These are phyloP conservation scores for Globisporangium splendens DNA, from an alignment of 352 stramenopile species.

Conservation along the genomic window DNA sequence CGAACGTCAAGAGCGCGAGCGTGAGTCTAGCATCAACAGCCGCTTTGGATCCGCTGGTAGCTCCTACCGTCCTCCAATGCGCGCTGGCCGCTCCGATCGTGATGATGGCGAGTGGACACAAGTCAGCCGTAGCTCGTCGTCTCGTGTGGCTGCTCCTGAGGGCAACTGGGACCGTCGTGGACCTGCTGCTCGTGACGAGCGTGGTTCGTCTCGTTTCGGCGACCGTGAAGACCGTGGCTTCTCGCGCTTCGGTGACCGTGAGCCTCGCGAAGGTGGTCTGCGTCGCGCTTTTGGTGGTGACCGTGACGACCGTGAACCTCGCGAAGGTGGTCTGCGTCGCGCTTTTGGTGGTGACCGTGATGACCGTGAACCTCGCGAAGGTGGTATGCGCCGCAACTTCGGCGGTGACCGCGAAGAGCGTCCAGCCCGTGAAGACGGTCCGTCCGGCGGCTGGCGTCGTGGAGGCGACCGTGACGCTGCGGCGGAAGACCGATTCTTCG, in stretches of 20 bases:
- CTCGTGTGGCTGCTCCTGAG: constrained; percentile 38
- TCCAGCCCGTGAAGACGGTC: constrained; percentile 16
- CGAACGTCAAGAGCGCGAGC: constrained; percentile 33
- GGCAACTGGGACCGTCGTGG: constrained; percentile 57
- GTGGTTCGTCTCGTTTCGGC: constrained; percentile 4
- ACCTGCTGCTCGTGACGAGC: constrained; percentile 36
- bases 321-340: constrained; percentile 17
- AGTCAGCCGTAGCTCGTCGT: constrained; percentile 32
- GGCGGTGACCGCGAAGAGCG: constrained; percentile 35
- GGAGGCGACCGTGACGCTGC: constrained; percentile 23
- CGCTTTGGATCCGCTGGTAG: constrained; percentile 2
- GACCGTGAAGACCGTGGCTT: constrained; percentile 17
- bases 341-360: constrained; percentile 26
- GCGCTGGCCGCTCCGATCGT: constrained; percentile 24
- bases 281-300: too few relatives aligned
- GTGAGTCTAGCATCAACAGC: constrained; percentile 8
- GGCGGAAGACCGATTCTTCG: constrained; percentile 52
- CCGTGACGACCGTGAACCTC: constrained; percentile 2
- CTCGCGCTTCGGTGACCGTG: constrained; percentile 18
- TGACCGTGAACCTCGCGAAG: constrained; percentile 17
- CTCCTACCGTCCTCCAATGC: constrained; percentile 22
- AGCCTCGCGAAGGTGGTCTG: too few relatives aligned
- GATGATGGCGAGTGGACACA: constrained; percentile 70
- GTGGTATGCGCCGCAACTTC: constrained; percentile 28
- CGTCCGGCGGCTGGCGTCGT: constrained; percentile 20